Evolutionary conservation across 2,329 filamentous ascomycete genomes (phyloP).

Genomic region (Zarea fungicola): DNA sequence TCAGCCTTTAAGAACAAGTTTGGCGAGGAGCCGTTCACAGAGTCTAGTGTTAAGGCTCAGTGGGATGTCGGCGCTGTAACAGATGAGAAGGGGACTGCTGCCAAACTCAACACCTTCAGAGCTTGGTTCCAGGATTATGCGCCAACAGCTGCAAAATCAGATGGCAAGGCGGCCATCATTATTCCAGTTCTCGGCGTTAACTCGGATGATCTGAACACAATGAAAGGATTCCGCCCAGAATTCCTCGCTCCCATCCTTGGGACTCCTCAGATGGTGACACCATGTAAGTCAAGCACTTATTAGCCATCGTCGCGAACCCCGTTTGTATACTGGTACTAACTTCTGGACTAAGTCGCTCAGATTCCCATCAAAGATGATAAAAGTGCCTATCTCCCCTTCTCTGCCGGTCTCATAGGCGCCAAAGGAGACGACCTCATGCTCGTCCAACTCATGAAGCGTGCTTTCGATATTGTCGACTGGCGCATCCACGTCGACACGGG

Average conservation of each 20-base stretch:
- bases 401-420: slow-evolving; percentile 25
- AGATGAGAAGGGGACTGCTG: not conserved
- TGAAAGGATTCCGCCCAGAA: slow-evolving; percentile 21
- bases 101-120: no score
- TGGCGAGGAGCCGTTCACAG: slow-evolving; percentile 22
- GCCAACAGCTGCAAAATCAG: slow-evolving; percentile 17
- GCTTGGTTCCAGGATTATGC: no score
- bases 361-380: slow-evolving; percentile 26
- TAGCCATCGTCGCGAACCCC: no score
- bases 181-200: slow-evolving; percentile 19
- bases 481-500: slow-evolving; percentile 25
- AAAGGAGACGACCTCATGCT: slow-evolving; percentile 22
- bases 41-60: slow-evolving; percentile 23
- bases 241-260: slow-evolving; percentile 26
- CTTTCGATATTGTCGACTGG: slow-evolving; percentile 24
- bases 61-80: slow-evolving; percentile 23
- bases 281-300: slow-evolving; percentile 28
- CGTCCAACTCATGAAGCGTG: slow-evolving; percentile 24
- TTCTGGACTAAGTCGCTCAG: slow-evolving; percentile 25
- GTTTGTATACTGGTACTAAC: not conserved
- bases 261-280: slow-evolving; percentile 27
- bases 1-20: slow-evolving; percentile 21
- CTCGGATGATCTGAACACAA: no score
- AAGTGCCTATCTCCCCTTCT: slow-evolving; percentile 26
- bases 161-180: slow-evolving; percentile 20